A percentile compares a stretch with the other conserved stretches of the same genome.
Evolutionary conservation across 108 stramenopile species (phyloP).

Genomic region (Fragilariopsis cylindrus): DNA sequence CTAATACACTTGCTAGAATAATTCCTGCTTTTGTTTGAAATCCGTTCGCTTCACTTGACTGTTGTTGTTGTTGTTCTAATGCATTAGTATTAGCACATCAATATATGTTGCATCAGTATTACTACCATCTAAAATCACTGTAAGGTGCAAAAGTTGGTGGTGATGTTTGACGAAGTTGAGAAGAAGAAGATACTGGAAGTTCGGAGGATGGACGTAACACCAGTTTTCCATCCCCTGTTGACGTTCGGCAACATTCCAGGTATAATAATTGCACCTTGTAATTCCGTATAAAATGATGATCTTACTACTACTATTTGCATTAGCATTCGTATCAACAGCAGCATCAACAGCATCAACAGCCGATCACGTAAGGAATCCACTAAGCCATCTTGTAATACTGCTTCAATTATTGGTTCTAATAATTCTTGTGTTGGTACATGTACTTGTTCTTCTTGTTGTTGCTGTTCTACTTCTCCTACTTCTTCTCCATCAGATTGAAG

Average conservation of each 20-base stretch:
- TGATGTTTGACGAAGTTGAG: too few species aligned
- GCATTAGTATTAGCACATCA: background rate
- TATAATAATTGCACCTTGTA: background rate
- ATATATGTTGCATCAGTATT: background rate
- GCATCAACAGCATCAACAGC: too few species aligned
- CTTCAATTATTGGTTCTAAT: background rate
- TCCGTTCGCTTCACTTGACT: background rate
- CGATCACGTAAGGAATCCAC: background rate
- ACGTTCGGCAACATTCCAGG: conserved; percentile 5
- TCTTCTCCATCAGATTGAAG: background rate
- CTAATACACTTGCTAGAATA: background rate
- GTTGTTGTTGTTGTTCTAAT: background rate
- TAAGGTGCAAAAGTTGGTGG: too few species aligned
- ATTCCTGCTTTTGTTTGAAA: background rate
- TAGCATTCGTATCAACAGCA: background rate
- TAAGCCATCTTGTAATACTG: background rate
- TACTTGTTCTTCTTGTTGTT: too few species aligned
- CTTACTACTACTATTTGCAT: background rate
- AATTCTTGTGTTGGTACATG: background rate
- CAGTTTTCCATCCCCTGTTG: background rate
- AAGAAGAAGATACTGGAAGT: too few species aligned
- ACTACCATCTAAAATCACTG: background rate
- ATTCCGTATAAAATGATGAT: conserved; percentile 7
- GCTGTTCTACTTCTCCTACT: too few species aligned
- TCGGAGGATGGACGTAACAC: background rate